Percentiles rank a stretch among this genome's conserved stretches.
These are phyloP conservation scores for Paraleonurus japonicus DNA, from an alignment of 257 asterid genomes.

Conservation along the genomic window DNA sequence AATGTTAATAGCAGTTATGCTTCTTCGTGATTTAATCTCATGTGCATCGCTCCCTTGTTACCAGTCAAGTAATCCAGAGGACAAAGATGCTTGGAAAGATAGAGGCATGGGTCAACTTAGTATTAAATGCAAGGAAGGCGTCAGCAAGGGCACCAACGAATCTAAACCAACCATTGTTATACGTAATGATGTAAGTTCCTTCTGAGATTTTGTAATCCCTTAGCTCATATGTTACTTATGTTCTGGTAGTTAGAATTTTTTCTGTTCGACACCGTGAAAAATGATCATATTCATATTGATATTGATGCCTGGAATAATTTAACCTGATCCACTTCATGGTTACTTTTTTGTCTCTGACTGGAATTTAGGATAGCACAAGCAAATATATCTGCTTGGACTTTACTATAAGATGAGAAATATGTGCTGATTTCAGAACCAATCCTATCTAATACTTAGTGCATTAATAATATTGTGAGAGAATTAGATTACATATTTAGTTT, in stretches of 20 bases:
- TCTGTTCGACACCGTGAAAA: not conserved
- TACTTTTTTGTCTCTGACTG: not conserved
- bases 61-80: constrained; percentile 84
- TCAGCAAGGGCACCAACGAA: constrained; percentile 76
- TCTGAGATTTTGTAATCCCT: constrained; percentile 8
- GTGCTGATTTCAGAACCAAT: constrained; percentile 15
- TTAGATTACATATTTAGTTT: not conserved
- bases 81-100: constrained; percentile 85
- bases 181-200: constrained; percentile 85
- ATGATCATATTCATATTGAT: not conserved
- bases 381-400: not conserved
- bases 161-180: constrained; percentile 85
- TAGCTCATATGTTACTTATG: not conserved
- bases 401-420: not conserved
- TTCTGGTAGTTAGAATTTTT: not conserved
- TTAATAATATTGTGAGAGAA: not conserved
- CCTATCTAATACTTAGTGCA: not conserved
- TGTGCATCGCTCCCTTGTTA: constrained; percentile 25
- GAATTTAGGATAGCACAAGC: not conserved
- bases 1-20: constrained; percentile 1
- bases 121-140: constrained; percentile 89
- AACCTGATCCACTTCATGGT: not conserved
- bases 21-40: constrained; percentile 4
- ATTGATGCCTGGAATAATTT: not conserved
- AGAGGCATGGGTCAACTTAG: constrained; percentile 86